Evolutionary conservation across 805 yeast genomes (phyloP), one percentile per base, ranked within the genome.

Genomic region (Isabelozyma gotoi): DNA sequence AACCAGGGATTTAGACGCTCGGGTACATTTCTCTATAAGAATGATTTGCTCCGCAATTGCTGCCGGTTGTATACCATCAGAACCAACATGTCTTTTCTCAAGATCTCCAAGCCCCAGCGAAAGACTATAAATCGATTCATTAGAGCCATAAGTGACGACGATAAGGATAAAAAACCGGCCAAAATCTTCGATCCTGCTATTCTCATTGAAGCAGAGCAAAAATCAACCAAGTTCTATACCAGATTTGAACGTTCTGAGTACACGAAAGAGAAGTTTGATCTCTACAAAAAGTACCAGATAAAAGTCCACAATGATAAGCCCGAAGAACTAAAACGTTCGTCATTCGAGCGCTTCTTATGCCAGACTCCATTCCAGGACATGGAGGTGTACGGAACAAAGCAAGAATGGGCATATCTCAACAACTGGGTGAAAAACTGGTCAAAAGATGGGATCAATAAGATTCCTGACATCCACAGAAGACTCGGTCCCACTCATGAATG

Each of bases 51-150:
- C 21, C 62, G 90, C 33, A 80, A 80, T 34, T 90, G 97, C 58
- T 90, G 97, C 53, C 73, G 91, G 16, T 74, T 82, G 60, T 88
- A 80, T 59, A 84, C 96, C 0, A 87, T 90, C 14, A 62, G 97
- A 41, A 82, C 95, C 0, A 69, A 69, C 17, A 62, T 77, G 14
- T 56, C 56, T 0, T 54, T 60, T 19, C 72, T 82, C 51, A 68
- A 71, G 31, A 60, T 83, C 5, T 65, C 72, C 18, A 88, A 88
- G 57, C 91, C 87, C 39, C 84, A 82, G 43, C 73, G 89, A 32
- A 80, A 82, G 45, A 73, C 75, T 3, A 57, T 88, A 4, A 87
- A 85, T 52, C 70, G 84, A 49, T 85, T 88, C 52, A 73, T 69
- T 15, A 65, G 66, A 21, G 68, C 57, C 8, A 65, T 77, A 10